Conservation (phyloP, 805 yeast genomes). For the Pichia rugopelliculosa region DNA sequence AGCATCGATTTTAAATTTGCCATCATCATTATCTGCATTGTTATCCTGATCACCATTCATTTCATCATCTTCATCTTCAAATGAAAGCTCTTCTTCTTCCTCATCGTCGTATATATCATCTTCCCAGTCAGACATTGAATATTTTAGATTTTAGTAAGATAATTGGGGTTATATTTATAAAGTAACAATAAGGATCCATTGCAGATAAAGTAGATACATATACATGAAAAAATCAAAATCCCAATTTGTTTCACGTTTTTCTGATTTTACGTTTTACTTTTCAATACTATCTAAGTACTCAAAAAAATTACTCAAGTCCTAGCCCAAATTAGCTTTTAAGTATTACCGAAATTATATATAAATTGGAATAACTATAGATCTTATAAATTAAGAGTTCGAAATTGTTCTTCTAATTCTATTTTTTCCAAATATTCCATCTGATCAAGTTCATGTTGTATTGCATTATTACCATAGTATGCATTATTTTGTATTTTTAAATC, state of each 20-base stretch:
- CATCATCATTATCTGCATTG: conserved; percentile 9
- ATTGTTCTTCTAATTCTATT: conserved; percentile 25
- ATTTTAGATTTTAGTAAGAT: too few species aligned
- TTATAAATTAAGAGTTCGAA: conserved; percentile 19
- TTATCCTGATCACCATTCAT: conserved; percentile 14
- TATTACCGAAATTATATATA: neutral
- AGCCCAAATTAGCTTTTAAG: neutral
- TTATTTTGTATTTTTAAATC: neutral
- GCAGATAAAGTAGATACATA: too few species aligned
- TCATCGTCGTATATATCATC: conserved; percentile 31
- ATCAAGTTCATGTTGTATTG: neutral
- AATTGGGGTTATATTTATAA: too few species aligned
- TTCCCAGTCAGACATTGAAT: conserved; percentile 31
- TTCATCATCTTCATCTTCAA: conserved; percentile 17
- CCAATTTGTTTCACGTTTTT: neutral
- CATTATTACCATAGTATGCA: neutral
- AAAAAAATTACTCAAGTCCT: neutral
- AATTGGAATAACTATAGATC: neutral
- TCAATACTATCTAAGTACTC: too few species aligned
- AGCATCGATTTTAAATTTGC: conserved; percentile 12
- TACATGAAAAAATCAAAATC: neutral
- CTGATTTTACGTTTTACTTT: neutral
- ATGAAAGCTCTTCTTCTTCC: neutral
- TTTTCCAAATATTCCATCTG: conserved; percentile 10
- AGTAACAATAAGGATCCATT: too few species aligned